These are phyloP conservation scores for Mortierella sp. DNA, from an alignment of 371 early-diverging fungal species.

Conservation along the genomic window DNA sequence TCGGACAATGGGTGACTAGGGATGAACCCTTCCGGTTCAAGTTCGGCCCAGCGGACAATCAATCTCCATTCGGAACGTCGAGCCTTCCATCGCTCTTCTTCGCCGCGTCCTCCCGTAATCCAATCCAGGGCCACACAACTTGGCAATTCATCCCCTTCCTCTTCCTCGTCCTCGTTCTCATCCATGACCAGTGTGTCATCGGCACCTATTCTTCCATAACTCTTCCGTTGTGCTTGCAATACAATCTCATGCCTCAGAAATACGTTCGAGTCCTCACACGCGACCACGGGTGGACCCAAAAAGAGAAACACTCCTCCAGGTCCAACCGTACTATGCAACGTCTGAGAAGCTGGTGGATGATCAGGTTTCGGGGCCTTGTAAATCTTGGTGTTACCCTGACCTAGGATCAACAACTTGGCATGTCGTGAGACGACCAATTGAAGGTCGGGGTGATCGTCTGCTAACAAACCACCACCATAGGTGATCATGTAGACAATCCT, in stretches of 20 bases:
- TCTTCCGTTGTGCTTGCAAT: slow-evolving; percentile 33
- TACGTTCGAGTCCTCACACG: slow-evolving; percentile 48
- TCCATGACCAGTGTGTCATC: too few species aligned
- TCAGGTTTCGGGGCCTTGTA: slow-evolving; percentile 35
- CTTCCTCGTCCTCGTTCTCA: slow-evolving; percentile 4
- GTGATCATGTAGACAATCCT: slow-evolving; percentile 52
- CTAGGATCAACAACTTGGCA: slow-evolving; percentile 31
- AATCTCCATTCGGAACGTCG: slow-evolving; percentile 43
- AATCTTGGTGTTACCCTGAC: slow-evolving; percentile 50
- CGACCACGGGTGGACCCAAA: slow-evolving; percentile 45
- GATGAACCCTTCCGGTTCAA: slow-evolving; percentile 9
- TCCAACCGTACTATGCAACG: slow-evolving; percentile 41
- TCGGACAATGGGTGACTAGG: neutral
- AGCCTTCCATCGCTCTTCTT: slow-evolving; percentile 48
- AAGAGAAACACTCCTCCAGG: slow-evolving; percentile 38
- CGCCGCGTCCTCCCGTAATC: slow-evolving; percentile 52
- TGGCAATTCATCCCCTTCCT: slow-evolving; percentile 35
- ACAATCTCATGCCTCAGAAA: slow-evolving; percentile 47
- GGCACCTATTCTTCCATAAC: neutral
- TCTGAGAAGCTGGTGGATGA: slow-evolving; percentile 48
- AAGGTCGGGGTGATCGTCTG: slow-evolving; percentile 49
- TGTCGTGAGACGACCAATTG: slow-evolving; percentile 31
- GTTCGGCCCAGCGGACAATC: slow-evolving; percentile 50
- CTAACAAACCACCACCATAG: slow-evolving; percentile 45
- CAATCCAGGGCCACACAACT: slow-evolving; percentile 49